Evolutionary conservation across 2,329 filamentous ascomycete species (phyloP), one percentile per base, ranked within the genome.

Genomic region (Grosmannia serpens): DNA sequence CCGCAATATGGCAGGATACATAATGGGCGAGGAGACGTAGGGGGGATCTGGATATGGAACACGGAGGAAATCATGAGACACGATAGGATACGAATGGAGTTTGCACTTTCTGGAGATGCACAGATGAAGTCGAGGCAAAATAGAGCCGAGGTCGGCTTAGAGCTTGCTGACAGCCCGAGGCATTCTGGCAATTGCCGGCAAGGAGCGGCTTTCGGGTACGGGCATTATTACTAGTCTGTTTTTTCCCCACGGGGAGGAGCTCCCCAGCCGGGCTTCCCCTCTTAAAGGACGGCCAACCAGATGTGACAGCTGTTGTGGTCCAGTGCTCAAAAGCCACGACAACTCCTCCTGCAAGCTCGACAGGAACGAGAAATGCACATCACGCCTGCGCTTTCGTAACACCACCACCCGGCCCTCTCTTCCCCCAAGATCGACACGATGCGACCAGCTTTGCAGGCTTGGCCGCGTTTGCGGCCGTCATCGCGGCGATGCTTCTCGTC

Each of bases 1-100:
- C 31, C 68, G 70, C 8, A 68, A 68, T n/a, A 68, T 81, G 70
- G 78, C 82, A 70, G 80, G 80, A n/a, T 83, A 75, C 62, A 73
- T 83, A 35, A 76, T 76, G 52, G 74, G 74, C 53, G 80, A 82
- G 70, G 59, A 81, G 65, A 74, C 27, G 10, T 55, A 27, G 17
- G 15, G 15, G 6, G 15, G 17, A 15, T 17, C 13, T 20, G 22
- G 22, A n/a, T n/a, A n/a, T n/a, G n/a, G n/a, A n/a, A n/a, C n/a
- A n/a, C n/a, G n/a, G n/a, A n/a, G n/a, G n/a, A n/a, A n/a, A n/a
- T n/a, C n/a, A n/a, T n/a, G n/a, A n/a, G n/a, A n/a, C n/a, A n/a
- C n/a, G n/a, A n/a, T n/a, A n/a, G n/a, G n/a, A n/a, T n/a, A n/a
- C n/a, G n/a, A n/a, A n/a, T n/a, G n/a, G n/a, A n/a, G n/a, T n/a